These are phyloP conservation scores for Naganishia vishniacii DNA, from an alignment of 768 basidiomycete species.

Conservation along the genomic window DNA sequence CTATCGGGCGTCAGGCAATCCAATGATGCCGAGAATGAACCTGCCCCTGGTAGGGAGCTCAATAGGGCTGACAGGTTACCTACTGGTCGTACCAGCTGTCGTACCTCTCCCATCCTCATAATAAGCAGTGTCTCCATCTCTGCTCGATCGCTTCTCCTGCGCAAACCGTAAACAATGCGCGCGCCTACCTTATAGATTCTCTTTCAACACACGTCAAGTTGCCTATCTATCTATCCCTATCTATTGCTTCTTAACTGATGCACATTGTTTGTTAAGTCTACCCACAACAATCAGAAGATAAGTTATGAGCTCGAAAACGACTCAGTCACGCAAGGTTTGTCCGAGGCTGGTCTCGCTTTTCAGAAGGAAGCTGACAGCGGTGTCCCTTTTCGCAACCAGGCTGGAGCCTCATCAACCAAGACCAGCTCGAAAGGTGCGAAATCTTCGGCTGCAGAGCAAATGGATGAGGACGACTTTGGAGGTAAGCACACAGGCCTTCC, in stretches of 20 bases:
- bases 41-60: too few relatives aligned
- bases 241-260: too few relatives aligned
- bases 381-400: neutral
- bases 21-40: neutral
- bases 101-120: too few relatives aligned
- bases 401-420: neutral
- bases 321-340: slow-evolving; percentile 20
- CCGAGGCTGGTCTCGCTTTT: neutral
- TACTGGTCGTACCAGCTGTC: too few relatives aligned
- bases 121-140: neutral
- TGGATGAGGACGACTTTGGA: slow-evolving; percentile 18
- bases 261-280: too few relatives aligned
- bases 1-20: neutral
- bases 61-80: too few relatives aligned
- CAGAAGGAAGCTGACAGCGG: neutral
- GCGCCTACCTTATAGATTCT: slow-evolving; percentile 1
- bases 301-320: slow-evolving; percentile 33
- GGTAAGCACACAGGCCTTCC: neutral
- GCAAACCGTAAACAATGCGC: neutral
- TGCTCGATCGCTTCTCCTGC: neutral
- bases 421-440: neutral
- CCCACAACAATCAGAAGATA: too few relatives aligned
- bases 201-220: slow-evolving; percentile 5
- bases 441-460: neutral
- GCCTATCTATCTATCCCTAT: too few relatives aligned